phyloP scores from a whole-genome alignment of 176 grass and related monocot genomes.

The Musa itinerans region DNA sequence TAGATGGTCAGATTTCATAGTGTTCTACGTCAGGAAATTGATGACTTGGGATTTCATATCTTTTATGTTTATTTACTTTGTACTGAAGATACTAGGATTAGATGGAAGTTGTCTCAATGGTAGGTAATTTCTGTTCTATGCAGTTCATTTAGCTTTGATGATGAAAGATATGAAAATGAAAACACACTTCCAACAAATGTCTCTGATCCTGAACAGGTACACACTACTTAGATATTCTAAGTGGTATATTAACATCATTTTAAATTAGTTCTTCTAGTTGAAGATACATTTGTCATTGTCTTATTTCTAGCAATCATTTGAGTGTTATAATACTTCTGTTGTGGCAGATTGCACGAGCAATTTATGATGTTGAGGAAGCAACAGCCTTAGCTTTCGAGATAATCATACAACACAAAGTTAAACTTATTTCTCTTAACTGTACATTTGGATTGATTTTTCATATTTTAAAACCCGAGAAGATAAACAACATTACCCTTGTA shows the following conservation, averaged over 20 bases:
- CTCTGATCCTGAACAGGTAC: conserved; percentile 64
- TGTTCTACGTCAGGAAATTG: background rate
- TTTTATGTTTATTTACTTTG: background rate
- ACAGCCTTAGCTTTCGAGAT: conserved; percentile 76
- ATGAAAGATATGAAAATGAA: conserved; percentile 86
- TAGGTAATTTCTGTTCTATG: conserved; percentile 13
- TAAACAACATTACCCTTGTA: conserved; percentile 1
- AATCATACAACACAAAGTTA: conserved; percentile 81
- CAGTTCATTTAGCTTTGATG: conserved; percentile 88
- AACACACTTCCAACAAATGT: conserved; percentile 46
- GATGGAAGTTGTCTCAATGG: background rate
- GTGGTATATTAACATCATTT: background rate
- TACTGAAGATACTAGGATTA: background rate
- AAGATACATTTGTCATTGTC: background rate
- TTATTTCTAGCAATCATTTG: conserved; percentile 14
- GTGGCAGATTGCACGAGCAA: conserved; percentile 65
- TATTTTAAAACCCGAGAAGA: background rate
- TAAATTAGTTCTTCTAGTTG: background rate
- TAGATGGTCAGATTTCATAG: too few species aligned
- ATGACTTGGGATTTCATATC: background rate
- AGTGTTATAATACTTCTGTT: conserved; percentile 5
- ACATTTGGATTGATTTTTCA: background rate
- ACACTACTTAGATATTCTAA: background rate
- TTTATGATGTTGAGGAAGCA: conserved; percentile 92
- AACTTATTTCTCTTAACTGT: conserved; percentile 18